Evolutionary conservation across 139 green algal genomes (phyloP).

Genomic region (Closterium sp.): DNA sequence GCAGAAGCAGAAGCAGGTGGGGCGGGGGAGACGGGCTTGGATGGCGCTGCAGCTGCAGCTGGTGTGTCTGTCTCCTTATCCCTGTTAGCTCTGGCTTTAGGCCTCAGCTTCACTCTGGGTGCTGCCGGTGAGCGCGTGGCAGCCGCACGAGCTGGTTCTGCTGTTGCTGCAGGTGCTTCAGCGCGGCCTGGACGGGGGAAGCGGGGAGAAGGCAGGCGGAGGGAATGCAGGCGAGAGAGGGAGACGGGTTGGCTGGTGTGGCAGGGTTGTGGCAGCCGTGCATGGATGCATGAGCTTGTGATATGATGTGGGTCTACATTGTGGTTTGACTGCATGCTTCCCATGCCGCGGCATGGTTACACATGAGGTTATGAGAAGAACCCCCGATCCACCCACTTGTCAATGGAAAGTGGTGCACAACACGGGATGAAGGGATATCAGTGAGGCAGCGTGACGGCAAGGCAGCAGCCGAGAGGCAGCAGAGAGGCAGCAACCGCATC

Average conservation of each 20-base stretch:
- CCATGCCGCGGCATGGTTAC: not conserved
- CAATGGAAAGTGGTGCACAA: too few species aligned
- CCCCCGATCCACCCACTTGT: too few species aligned
- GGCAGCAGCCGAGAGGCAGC: too few species aligned
- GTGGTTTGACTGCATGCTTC: not conserved
- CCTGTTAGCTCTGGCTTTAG: not conserved
- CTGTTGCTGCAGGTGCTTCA: not conserved
- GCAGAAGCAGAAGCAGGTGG: not conserved
- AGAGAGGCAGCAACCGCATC: too few species aligned
- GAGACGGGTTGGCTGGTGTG: not conserved
- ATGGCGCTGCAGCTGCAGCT: not conserved
- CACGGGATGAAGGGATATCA: too few species aligned
- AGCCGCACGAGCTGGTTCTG: not conserved
- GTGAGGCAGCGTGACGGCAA: too few species aligned
- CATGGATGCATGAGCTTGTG: not conserved
- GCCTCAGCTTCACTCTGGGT: not conserved
- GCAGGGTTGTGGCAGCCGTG: not conserved
- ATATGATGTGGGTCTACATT: not conserved
- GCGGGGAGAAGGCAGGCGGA: not conserved
- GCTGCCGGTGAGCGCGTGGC: not conserved
- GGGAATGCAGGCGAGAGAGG: not conserved
- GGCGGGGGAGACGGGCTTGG: not conserved
- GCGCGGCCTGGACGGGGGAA: not conserved
- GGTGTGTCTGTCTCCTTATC: not conserved
- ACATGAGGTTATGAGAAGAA: not conserved